A percentile compares a stretch with the other conserved stretches of the same genome.
Evolutionary conservation across 108 stramenopile species (phyloP).

Genomic region (Conticribra guillardii): DNA sequence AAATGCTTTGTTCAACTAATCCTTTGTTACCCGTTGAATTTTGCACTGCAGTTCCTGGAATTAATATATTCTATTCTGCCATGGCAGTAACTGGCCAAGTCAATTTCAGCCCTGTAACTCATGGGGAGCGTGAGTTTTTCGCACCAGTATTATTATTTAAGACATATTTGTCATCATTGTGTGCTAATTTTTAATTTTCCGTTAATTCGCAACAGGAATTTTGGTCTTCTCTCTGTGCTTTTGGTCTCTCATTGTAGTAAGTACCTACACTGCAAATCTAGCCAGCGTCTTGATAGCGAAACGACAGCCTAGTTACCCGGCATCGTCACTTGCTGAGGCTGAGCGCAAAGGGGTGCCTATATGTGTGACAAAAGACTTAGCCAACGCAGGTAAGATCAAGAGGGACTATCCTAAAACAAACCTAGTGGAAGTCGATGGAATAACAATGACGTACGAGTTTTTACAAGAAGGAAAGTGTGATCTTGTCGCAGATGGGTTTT

Average conservation of each 20-base stretch:
- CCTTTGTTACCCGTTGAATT: background rate
- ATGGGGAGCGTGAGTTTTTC: slow-evolving; percentile 10
- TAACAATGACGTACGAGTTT: slow-evolving; percentile 20
- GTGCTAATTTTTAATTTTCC: background rate
- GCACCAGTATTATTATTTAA: background rate
- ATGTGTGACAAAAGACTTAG: slow-evolving; percentile 18
- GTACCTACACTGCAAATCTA: slow-evolving; percentile 51
- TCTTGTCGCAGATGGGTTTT: slow-evolving; percentile 16
- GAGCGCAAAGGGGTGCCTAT: slow-evolving; percentile 10
- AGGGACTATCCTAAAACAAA: slow-evolving; percentile 28
- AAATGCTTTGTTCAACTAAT: background rate
- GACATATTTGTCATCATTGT: background rate
- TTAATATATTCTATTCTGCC: slow-evolving; percentile 7
- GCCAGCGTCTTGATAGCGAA: slow-evolving; percentile 41
- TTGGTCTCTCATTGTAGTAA: slow-evolving; percentile 39
- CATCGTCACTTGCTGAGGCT: slow-evolving; percentile 34
- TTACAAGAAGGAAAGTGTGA: slow-evolving; percentile 27
- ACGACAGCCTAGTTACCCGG: slow-evolving; percentile 3
- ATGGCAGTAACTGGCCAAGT: slow-evolving; percentile 30
- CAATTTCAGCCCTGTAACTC: slow-evolving; percentile 10
- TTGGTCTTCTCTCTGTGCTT: slow-evolving; percentile 34
- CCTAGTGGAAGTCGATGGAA: slow-evolving; percentile 2
- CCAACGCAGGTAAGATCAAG: slow-evolving; percentile 4
- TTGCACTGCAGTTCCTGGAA: slow-evolving; percentile 12
- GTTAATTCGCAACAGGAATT: slow-evolving; percentile 8